Conservation (phyloP, 2,329 filamentous ascomycete genomes). For the Penicillium fuscoglaucum region DNA sequence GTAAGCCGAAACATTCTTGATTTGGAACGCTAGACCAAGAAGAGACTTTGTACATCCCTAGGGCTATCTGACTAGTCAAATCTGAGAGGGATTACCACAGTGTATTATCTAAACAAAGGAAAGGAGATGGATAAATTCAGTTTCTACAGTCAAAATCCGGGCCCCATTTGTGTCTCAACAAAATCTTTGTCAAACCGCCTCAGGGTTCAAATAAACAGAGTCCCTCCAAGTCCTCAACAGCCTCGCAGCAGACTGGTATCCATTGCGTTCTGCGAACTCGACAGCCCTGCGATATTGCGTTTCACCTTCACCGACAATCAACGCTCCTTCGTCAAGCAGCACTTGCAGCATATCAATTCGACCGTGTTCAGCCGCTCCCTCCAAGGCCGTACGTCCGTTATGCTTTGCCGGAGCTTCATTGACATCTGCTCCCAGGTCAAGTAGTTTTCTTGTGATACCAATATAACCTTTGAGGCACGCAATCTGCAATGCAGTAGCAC, state of each 20-base stretch:
- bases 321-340: conserved; percentile 27
- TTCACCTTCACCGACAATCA: conserved; percentile 10
- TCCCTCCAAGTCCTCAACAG: conserved; percentile 5
- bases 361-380: conserved; percentile 32
- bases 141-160: background rate
- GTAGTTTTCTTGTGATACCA: conserved; percentile 21
- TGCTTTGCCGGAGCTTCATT: conserved; percentile 18
- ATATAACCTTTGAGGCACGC: conserved; percentile 29
- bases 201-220: background rate
- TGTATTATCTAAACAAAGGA: background rate
- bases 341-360: conserved; percentile 32
- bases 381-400: conserved; percentile 29
- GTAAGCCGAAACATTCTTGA: no score
- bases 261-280: conserved; percentile 17
- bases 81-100: background rate
- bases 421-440: conserved; percentile 24
- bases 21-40: no score
- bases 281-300: conserved; percentile 17
- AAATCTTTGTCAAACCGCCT: background rate
- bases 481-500: conserved; percentile 31
- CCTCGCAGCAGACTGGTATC: conserved; percentile 17
- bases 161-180: background rate
- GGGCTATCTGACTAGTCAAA: background rate
- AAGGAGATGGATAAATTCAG: background rate
- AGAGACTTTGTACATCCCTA: no score